Base-by-base conservation (phyloP, 1,284 basidiomycete species). In the Trichosporon inkin region DNA sequence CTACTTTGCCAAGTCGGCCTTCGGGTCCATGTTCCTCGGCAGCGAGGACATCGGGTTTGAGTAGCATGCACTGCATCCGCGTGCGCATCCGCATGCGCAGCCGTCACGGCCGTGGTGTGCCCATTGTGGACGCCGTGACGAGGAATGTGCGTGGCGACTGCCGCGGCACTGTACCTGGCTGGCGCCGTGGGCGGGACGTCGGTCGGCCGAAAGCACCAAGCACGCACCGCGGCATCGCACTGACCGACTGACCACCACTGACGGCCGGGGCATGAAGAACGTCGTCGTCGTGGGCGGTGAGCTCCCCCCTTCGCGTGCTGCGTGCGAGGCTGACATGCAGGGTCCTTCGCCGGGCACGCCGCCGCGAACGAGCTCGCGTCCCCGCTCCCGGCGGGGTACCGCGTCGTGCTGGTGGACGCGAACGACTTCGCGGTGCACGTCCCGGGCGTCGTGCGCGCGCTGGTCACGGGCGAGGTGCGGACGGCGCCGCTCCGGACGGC, bases 341-440 rank as follows among this genome's bases (percentile, higher is more conserved):
- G 52, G 10, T 60, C 58, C 5, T 62, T 57, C 14, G 62, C 58
- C 7, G 62, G 62, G 6, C 62, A 62, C 38, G 22, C 55, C 10
- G 44, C 59, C 11, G 62, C 62, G 6, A 62, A 62, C 55, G 14
- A 2, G 10, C 58, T 62, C 20, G 28, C 28, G 1, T 6, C 36
- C 2, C 8, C 14, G 10, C 52, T 62, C 6, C 41, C 55, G 10
- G 0, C 19, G 0, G n/a, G 36, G 3, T 38, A 62, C 53, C 62
- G 62, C 38, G 49, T 62, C 10, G 22, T 60, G n/a, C 37, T 62
- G 10, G 38, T 62, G 32, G 62, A 62, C 14, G 52, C 36, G 14
- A 62, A 17, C 17, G 70, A 71, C 2, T 76, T 70, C 36, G 70
- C 72, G 0, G 78, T 72, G 56, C 80, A 74, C 69, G 67, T 75